Evolutionary conservation across 164 flowering plant genomes (phyloP).

Genomic region (Berberis vulgaris): DNA sequence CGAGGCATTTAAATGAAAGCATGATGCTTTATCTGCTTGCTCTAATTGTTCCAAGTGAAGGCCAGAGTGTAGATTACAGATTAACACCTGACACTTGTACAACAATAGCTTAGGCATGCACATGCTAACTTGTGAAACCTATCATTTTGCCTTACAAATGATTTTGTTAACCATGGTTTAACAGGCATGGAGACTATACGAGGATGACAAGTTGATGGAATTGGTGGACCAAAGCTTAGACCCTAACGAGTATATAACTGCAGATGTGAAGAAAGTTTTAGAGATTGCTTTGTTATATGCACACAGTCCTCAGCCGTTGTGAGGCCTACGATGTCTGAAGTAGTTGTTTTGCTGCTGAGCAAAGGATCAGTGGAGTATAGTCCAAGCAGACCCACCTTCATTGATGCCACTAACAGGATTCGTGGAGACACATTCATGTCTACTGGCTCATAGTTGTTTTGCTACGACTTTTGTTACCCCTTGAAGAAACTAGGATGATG

Average conservation of each 20-base stretch:
- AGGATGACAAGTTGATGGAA: slow-evolving; percentile 8
- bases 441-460: slow-evolving; percentile 12
- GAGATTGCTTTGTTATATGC: slow-evolving; percentile 11
- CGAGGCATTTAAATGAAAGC: too few species aligned
- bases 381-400: slow-evolving; percentile 14
- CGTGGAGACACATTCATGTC: slow-evolving; percentile 16
- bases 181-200: slow-evolving; percentile 15
- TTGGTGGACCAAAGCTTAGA: slow-evolving; percentile 19
- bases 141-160: too few species aligned
- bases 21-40: too few species aligned
- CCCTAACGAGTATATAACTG: slow-evolving; percentile 16
- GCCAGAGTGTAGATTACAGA: too few species aligned
- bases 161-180: neutral
- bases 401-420: slow-evolving; percentile 7
- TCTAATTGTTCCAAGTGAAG: too few species aligned
- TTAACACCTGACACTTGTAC: too few species aligned
- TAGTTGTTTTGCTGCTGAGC: slow-evolving; percentile 11
- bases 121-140: too few species aligned
- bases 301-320: slow-evolving; percentile 9
- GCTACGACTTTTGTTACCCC: slow-evolving; percentile 30
- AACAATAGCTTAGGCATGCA: too few species aligned
- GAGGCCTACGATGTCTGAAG: slow-evolving; percentile 15
- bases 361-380: neutral
- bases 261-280: slow-evolving; percentile 28
- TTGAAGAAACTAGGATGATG: too few species aligned